Conservation (phyloP, 805 yeast species). For the Cyberlindnera lachancei region DNA sequence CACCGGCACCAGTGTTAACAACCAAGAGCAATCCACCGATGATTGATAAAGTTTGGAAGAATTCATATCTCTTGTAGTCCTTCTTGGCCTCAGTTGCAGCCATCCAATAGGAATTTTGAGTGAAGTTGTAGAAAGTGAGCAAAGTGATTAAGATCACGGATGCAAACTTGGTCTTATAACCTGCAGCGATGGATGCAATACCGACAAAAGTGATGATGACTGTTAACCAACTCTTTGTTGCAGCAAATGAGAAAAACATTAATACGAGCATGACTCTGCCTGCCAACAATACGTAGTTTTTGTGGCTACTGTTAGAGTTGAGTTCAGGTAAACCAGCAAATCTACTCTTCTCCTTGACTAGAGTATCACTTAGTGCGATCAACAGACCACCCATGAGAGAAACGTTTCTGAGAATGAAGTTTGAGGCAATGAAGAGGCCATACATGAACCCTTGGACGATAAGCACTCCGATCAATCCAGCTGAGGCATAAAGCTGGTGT, state of each 20-base stretch:
- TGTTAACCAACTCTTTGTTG: conserved; percentile 64
- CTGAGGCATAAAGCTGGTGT: conserved; percentile 62
- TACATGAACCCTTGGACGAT: conserved; percentile 79
- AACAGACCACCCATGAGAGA: conserved; percentile 89
- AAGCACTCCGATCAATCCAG: conserved; percentile 62
- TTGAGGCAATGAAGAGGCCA: conserved; percentile 75
- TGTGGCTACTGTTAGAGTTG: conserved; percentile 56
- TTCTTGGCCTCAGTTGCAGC: conserved; percentile 62
- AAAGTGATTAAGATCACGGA: conserved; percentile 65
- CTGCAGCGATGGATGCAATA: conserved; percentile 73
- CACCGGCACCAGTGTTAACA: conserved; percentile 96
- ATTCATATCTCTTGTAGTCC: conserved; percentile 86
- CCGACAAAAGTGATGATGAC: conserved; percentile 65
- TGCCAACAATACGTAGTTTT: conserved; percentile 75
- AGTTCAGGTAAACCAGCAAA: conserved; percentile 39
- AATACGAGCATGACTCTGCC: conserved; percentile 84
- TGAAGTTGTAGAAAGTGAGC: conserved; percentile 66
- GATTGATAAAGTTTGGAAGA: conserved; percentile 88
- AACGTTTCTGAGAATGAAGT: conserved; percentile 78
- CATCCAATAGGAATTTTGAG: conserved; percentile 86
- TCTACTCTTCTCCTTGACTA: conserved; percentile 66
- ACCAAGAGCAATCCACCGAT: conserved; percentile 90
- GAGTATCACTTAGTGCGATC: conserved; percentile 78
- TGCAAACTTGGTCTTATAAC: conserved; percentile 86
- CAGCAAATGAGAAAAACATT: conserved; percentile 77